Evolutionary conservation across 768 basidiomycete species (phyloP).

Genomic region (Suillus lakei): DNA sequence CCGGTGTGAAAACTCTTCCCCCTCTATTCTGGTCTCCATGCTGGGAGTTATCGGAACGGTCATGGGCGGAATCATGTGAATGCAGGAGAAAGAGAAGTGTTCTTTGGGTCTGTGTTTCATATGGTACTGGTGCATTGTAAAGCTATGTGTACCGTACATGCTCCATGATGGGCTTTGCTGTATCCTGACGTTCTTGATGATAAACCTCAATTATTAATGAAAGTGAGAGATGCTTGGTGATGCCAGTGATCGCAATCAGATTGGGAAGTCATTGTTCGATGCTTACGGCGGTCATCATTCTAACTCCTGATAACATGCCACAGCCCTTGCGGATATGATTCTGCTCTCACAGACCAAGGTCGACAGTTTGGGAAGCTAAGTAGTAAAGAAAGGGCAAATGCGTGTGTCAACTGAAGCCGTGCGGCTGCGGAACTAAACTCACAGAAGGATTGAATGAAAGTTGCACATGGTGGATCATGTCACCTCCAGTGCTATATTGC

Average conservation of each 20-base stretch:
- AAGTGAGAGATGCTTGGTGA: constrained; percentile 12
- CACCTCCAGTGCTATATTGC: not conserved
- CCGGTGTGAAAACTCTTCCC: constrained; percentile 7
- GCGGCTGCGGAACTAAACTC: constrained; percentile 1
- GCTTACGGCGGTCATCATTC: constrained; percentile 18
- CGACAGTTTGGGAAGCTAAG: constrained; percentile 3
- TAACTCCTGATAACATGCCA: constrained; percentile 5
- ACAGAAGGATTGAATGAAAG: constrained; percentile 1
- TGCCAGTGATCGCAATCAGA: constrained; percentile 10
- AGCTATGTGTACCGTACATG: constrained; percentile 5
- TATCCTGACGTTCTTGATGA: constrained; percentile 16
- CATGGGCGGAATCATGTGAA: constrained; percentile 7
- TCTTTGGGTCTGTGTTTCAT: constrained; percentile 7
- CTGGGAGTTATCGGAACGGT: constrained; percentile 9
- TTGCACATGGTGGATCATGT: not conserved
- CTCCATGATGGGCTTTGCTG: constrained; percentile 2
- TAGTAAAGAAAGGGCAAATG: not conserved
- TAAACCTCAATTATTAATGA: constrained; percentile 12
- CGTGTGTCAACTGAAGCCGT: constrained; percentile 7
- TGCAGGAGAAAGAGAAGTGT: not conserved
- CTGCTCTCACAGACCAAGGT: constrained; percentile 6
- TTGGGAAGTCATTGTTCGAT: constrained; percentile 19
- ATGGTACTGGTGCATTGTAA: not conserved
- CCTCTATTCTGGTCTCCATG: constrained; percentile 5
- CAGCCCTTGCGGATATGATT: constrained; percentile 14